phyloP scores from a whole-genome alignment of 179 eudicot species.

The Drosera spatulata region DNA sequence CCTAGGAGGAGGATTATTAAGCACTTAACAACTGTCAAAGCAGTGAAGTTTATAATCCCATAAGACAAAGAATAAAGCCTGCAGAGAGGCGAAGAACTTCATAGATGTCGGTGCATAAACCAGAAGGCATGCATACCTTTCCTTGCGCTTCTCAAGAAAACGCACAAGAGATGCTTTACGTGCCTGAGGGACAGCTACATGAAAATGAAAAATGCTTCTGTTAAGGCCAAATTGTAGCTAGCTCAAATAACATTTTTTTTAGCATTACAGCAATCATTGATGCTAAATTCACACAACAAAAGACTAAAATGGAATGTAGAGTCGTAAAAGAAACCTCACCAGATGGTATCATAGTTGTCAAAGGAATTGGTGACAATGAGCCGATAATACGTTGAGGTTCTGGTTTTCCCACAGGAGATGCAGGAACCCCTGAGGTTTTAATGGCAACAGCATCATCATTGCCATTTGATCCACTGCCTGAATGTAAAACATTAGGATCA shows the following conservation, averaged over 20 bases:
- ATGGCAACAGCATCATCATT: slow-evolving; percentile 16
- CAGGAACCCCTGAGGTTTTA: slow-evolving; percentile 11
- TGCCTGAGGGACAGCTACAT: slow-evolving; percentile 53
- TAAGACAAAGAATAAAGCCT: too few relatives aligned
- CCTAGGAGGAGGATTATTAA: too few relatives aligned
- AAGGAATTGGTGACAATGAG: slow-evolving; percentile 22
- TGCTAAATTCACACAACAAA: too few relatives aligned
- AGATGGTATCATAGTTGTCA: slow-evolving; percentile 27
- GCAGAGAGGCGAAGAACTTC: too few relatives aligned
- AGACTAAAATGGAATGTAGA: background rate
- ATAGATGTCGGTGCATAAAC: too few relatives aligned
- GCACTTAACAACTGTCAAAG: too few relatives aligned
- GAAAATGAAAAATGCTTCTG: background rate
- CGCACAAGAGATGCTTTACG: slow-evolving; percentile 63
- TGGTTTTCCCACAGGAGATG: slow-evolving; percentile 10
- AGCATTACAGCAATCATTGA: background rate
- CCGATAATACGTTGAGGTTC: slow-evolving; percentile 12
- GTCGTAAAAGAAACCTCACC: slow-evolving; percentile 17
- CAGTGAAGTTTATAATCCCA: too few relatives aligned
- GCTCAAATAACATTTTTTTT: background rate
- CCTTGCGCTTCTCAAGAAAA: slow-evolving; percentile 64
- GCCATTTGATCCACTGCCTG: slow-evolving; percentile 15
- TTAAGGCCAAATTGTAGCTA: background rate
- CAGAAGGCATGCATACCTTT: slow-evolving; percentile 25
- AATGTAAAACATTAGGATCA: slow-evolving; percentile 21